A percentile compares a stretch with the other conserved stretches of the same genome.
Conservation (phyloP, 495 filamentous ascomycete species). For the Lentithecium fluviatile region DNA sequence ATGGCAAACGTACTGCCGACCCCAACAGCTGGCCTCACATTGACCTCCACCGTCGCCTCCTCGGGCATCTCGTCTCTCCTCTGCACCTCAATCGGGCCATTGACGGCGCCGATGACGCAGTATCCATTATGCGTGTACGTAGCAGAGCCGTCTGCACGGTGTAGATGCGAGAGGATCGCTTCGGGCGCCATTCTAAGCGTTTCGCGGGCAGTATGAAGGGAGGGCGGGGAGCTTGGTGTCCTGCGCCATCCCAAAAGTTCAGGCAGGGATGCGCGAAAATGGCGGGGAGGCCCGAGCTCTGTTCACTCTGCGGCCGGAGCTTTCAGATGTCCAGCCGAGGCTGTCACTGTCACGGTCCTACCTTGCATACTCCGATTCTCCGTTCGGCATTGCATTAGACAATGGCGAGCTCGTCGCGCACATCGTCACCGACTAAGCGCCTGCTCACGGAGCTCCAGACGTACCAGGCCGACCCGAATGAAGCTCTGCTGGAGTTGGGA, state of each 20-base stretch:
- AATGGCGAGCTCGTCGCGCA: constrained; percentile 28
- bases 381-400: background rate
- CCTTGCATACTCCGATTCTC: background rate
- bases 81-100: constrained; percentile 87
- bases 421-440: constrained; percentile 50
- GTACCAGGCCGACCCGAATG: constrained; percentile 56
- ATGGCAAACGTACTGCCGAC: constrained; percentile 65
- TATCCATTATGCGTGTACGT: constrained; percentile 76
- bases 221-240: background rate
- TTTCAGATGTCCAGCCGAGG: constrained; percentile 15
- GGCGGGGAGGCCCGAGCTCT: constrained; percentile 6
- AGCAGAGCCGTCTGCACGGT: constrained; percentile 83
- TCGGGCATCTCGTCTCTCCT: constrained; percentile 84
- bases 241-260: background rate
- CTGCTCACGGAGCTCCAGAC: constrained; percentile 65
- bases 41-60: constrained; percentile 85
- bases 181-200: constrained; percentile 25
- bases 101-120: constrained; percentile 78
- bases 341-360: background rate
- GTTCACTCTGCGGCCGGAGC: constrained; percentile 1
- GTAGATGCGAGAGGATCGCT: constrained; percentile 47
- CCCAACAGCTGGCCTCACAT: constrained; percentile 79
- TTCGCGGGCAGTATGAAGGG: background rate
- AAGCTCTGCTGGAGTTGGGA: constrained; percentile 60
- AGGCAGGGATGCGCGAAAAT: background rate